These are phyloP conservation scores for Leccinum olivaceopallidum DNA, from an alignment of 768 basidiomycete species.

Conservation along the genomic window DNA sequence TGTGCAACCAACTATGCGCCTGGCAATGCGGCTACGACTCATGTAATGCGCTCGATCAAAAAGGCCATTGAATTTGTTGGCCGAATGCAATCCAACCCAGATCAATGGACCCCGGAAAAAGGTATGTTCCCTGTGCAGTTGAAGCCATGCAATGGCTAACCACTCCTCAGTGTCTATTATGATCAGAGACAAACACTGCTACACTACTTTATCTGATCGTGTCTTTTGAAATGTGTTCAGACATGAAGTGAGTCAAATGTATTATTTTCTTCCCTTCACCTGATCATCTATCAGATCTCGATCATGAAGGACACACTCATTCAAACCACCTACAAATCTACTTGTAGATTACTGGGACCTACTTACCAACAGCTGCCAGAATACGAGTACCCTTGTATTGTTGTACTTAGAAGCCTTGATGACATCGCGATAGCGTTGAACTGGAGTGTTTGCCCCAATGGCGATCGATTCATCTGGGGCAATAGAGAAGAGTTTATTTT, in stretches of 20 bases:
- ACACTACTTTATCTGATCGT: background rate
- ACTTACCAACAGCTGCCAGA: background rate
- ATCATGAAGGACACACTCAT: background rate
- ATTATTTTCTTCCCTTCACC: background rate
- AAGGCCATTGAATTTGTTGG: background rate
- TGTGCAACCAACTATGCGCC: background rate
- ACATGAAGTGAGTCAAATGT: background rate
- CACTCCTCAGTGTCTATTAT: background rate
- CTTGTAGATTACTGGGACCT: background rate
- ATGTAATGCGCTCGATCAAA: background rate
- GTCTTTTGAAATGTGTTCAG: background rate
- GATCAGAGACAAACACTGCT: background rate
- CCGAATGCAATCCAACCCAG: background rate
- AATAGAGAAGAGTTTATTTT: background rate
- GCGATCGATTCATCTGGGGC: background rate
- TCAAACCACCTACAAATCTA: background rate
- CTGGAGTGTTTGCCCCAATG: background rate
- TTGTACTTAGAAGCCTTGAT: background rate
- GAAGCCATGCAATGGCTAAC: background rate
- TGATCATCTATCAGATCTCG: background rate
- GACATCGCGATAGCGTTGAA: background rate
- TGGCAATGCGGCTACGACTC: background rate
- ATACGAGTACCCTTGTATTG: background rate
- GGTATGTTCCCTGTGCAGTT: background rate
- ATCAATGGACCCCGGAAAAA: background rate